These are phyloP conservation scores for Waitea zeae DNA, from an alignment of 1,284 basidiomycete genomes.

Conservation along the genomic window DNA sequence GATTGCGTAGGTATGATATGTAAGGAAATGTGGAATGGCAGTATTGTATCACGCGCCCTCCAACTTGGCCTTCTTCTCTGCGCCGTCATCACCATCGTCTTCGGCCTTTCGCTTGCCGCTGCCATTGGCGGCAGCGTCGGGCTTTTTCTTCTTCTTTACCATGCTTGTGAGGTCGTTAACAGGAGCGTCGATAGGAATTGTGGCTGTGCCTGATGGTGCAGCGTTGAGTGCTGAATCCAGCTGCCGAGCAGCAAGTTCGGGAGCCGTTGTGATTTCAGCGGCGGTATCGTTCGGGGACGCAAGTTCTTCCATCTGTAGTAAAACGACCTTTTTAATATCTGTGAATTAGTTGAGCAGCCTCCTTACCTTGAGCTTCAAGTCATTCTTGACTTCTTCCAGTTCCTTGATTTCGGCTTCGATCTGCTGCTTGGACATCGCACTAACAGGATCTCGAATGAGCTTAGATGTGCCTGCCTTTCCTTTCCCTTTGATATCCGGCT, in stretches of 20 bases:
- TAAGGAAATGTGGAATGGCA: too few relatives aligned
- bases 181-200: conserved; percentile 11
- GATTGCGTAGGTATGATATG: too few relatives aligned
- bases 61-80: conserved; percentile 51
- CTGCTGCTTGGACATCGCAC: conserved; percentile 44
- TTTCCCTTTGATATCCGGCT: conserved; percentile 53
- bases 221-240: conserved; percentile 50
- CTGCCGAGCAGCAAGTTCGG: conserved; percentile 45
- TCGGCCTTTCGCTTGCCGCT: conserved; percentile 53
- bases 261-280: conserved; percentile 33
- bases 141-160: conserved; percentile 76
- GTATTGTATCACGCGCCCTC: conserved; percentile 19
- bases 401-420: conserved; percentile 68
- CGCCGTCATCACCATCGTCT: conserved; percentile 26
- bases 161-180: conserved; percentile 73
- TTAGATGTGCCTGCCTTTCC: conserved; percentile 16
- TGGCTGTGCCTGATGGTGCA: conserved; percentile 13
- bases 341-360: too few relatives aligned
- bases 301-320: conserved; percentile 80
- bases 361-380: conserved; percentile 63
- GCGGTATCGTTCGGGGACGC: conserved; percentile 66
- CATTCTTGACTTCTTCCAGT: conserved; percentile 54
- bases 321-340: too few relatives aligned
- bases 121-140: conserved; percentile 16
- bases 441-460: conserved; percentile 35